phyloP scores from a whole-genome alignment of 1,284 basidiomycete genomes.

The Coniophora puteana region DNA sequence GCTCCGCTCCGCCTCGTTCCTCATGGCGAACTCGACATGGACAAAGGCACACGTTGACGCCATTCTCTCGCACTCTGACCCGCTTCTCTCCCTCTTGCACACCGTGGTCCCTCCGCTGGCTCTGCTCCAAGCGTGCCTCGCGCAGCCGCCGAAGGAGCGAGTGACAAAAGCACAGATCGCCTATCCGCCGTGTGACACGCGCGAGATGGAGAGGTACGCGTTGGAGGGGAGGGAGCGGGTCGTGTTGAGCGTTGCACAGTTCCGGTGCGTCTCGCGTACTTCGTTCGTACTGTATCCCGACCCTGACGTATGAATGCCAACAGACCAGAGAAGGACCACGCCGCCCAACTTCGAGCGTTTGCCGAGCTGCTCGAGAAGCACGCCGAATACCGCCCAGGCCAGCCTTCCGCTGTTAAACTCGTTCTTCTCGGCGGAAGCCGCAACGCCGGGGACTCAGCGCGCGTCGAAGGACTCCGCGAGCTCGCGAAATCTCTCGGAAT shows the following conservation, averaged over 20 bases:
- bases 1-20: slow-evolving; percentile 71
- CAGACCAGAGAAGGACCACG: slow-evolving; percentile 95
- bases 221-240: slow-evolving; percentile 62
- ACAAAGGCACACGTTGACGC: slow-evolving; percentile 82
- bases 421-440: slow-evolving; percentile 85
- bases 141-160: slow-evolving; percentile 18
- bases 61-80: slow-evolving; percentile 52
- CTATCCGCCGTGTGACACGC: slow-evolving; percentile 92
- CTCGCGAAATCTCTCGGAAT: slow-evolving; percentile 67
- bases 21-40: slow-evolving; percentile 97
- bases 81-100: slow-evolving; percentile 22
- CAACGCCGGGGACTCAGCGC: slow-evolving; percentile 69
- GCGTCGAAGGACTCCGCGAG: slow-evolving; percentile 59
- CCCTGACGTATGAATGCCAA: not conserved
- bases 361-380: slow-evolving; percentile 53
- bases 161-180: slow-evolving; percentile 43
- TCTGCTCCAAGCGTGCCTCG: no score
- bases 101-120: no score
- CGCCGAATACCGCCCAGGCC: slow-evolving; percentile 59
- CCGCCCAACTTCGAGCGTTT: slow-evolving; percentile 76
- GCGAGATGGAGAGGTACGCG: slow-evolving; percentile 61
- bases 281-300: not conserved
- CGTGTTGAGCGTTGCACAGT: slow-evolving; percentile 88
- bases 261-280: slow-evolving; percentile 53
- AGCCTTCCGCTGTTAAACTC: slow-evolving; percentile 46